Evolutionary conservation across 2,329 filamentous ascomycete species (phyloP), one percentile per base, ranked within the genome.

Genomic region (Monosporascus sp.): DNA sequence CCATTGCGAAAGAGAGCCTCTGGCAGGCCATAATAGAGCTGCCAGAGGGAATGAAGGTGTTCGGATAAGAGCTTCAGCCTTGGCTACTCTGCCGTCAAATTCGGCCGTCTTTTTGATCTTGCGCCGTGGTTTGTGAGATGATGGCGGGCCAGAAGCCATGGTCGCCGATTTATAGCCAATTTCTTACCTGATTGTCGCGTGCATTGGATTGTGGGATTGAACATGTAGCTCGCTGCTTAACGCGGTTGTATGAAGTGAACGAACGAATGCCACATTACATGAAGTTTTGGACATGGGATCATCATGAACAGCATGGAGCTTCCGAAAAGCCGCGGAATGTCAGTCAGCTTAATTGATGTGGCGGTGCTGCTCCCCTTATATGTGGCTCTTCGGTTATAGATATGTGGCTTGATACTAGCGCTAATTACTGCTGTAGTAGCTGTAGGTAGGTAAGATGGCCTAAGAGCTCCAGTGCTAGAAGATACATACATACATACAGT

Each of bases 1-100:
- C 93, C 94, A 97, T 88, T 93, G 88, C 51, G 92, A 96, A 18
- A 84, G 78, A 1, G 88, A 88, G 49, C 86, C 86, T 58, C 92
- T 86, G 22, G 91, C 89, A 49, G 92, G 91, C 90, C 93, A 96
- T 49, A 99, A 81, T 66, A 99, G 93, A n/a, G 92, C 86, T 1
- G 90, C 91, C 22, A 99, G 80, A 41, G 94, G 93, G 66, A 97
- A 97, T 4, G 89, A 83, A 34, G 93, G 93, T 42, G 75, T 72
- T 48, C 78, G 76, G 49, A 80, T 70, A 51, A 80, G 70, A 49
- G 74, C 67, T 57, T 81, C 79, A 51, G 66, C 60, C 51, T 70
- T 67, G 54, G 62, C 48, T 24, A 56, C 58, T 52, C 61, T 60
- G 64, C 62, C 60, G 60, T 73, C 70, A 56, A 73, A 71, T 62